Evolutionary conservation across 2,329 filamentous ascomycete species (phyloP), one percentile per base, ranked within the genome.

Genomic region (Diaporthe velutina): DNA sequence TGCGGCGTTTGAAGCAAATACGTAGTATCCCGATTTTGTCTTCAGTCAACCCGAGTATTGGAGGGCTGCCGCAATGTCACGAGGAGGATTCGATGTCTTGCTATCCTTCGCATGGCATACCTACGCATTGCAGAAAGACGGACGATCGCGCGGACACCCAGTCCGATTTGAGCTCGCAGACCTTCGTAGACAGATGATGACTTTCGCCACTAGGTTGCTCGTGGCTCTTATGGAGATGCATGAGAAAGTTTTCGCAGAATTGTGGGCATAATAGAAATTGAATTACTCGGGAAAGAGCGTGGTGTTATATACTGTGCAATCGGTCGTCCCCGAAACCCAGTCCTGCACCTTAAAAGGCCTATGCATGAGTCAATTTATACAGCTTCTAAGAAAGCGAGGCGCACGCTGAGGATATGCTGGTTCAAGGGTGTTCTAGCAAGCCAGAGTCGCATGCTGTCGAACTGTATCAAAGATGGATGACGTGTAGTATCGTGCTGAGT

Each of bases 381-480:
- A 58, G 55, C 55, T 58, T 58, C 55, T 58, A 58, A 58, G 28
- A 58, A 58, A 38, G 55, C 55, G 17, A 35, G 19, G 17, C n/a
- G 54, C 54, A 19, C 19, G 17, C 8, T 12, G 54, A 57, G 9
- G n/a, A 57, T 22, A 4, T 19, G 4, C 7, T n/a, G 17, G 19
- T 57, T 15, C 54, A 33, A 33, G 8, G 13, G 17, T 33, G 9
- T 2, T 13, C 30, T 17, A 58, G 22, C 33, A 58, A 38, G 35
- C 55, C 33, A 13, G 3, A 15, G 19, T 58, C 25, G 19, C 55
- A 25, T n/a, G 28, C 19, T 33, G 35, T 58, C 19, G 17, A 38
- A 58, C 55, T 12, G 22, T 25, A n/a, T 58, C 22, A 25, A 25
- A 58, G 33, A 58, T 58, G 55, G 6, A 58, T 58, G 55, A 58